These are phyloP conservation scores for Wallacemonas rigidus DNA, from an alignment of 208 protist species.

Conservation along the genomic window DNA sequence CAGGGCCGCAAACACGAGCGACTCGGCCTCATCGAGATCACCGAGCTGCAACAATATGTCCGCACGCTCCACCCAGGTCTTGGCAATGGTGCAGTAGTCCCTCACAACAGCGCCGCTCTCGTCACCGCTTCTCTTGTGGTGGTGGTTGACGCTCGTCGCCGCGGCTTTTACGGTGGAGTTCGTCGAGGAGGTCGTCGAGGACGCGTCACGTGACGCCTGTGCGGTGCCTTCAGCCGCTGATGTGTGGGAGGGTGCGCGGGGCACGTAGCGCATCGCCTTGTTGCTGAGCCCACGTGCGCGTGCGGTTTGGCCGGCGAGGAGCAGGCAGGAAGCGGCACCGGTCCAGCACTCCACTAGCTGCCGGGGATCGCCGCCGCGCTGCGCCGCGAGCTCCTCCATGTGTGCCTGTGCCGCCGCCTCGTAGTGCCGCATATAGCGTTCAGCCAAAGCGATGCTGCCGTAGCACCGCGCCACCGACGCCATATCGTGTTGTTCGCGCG, in stretches of 20 bases:
- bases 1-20: constrained; percentile 39
- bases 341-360: constrained; percentile 59
- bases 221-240: too few species aligned
- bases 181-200: neutral
- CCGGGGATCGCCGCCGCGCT: constrained; percentile 34
- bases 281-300: constrained; percentile 24
- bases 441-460: constrained; percentile 50
- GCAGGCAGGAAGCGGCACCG: constrained; percentile 38
- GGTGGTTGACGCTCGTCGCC: constrained; percentile 21
- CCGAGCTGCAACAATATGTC: constrained; percentile 40
- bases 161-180: constrained; percentile 20
- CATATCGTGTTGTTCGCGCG: constrained; percentile 40
- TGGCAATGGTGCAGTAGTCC: constrained; percentile 37
- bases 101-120: neutral
- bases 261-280: constrained; percentile 12
- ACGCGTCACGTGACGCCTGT: neutral
- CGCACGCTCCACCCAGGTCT: constrained; percentile 50
- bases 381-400: constrained; percentile 44
- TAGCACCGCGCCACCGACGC: constrained; percentile 34
- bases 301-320: constrained; percentile 37
- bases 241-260: neutral
- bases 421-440: constrained; percentile 35
- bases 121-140: neutral
- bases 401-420: constrained; percentile 42
- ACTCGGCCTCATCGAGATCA: constrained; percentile 22